phyloP scores from a whole-genome alignment of 371 early-diverging fungal genomes.

The Circinella umbellata region DNA sequence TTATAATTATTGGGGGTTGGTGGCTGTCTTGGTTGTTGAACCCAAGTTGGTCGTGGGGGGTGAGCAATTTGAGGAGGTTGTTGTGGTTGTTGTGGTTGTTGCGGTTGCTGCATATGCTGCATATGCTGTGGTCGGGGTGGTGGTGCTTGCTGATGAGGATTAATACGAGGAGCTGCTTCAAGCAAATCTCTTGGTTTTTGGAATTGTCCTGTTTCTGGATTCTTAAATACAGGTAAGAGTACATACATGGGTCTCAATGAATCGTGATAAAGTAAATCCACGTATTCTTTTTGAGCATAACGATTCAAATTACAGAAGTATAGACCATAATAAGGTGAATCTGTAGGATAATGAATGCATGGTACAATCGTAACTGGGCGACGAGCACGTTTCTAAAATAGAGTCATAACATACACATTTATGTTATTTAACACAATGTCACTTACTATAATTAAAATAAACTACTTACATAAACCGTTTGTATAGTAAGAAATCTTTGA shows the following conservation, averaged over 20 bases:
- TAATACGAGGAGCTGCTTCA: slow-evolving; percentile 8
- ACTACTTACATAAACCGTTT: slow-evolving; percentile 41
- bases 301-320: slow-evolving; percentile 32
- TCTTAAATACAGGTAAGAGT: slow-evolving; percentile 39
- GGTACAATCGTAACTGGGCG: slow-evolving; percentile 17
- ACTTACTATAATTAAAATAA: too few relatives aligned
- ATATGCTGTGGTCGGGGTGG: background rate
- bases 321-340: slow-evolving; percentile 29
- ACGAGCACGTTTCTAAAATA: slow-evolving; percentile 28
- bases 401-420: too few relatives aligned
- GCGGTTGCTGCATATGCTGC: too few relatives aligned
- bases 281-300: slow-evolving; percentile 27
- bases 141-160: background rate
- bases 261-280: slow-evolving; percentile 18
- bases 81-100: too few relatives aligned
- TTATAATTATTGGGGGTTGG: background rate
- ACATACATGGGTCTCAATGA: slow-evolving; percentile 29
- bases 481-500: slow-evolving; percentile 33
- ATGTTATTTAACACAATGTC: too few relatives aligned
- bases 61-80: background rate
- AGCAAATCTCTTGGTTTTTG: slow-evolving; percentile 35
- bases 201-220: slow-evolving; percentile 20
- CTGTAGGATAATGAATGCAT: slow-evolving; percentile 46
- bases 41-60: background rate
- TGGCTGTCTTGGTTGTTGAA: slow-evolving; percentile 5